Base-by-base conservation (phyloP, 768 basidiomycete genomes). In the Hygrophorus pudorinus region DNA sequence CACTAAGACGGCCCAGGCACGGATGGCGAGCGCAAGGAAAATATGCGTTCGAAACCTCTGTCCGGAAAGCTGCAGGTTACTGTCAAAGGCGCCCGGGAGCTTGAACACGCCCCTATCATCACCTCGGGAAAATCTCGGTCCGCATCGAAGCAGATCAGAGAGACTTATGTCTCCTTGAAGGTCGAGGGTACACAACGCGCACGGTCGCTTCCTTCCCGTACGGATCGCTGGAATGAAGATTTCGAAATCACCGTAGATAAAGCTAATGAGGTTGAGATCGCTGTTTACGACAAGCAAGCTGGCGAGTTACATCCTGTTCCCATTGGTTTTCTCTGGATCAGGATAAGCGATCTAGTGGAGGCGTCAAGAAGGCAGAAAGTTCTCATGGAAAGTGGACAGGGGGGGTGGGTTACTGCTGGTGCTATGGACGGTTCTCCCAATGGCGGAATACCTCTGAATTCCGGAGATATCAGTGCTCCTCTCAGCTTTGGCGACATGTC, bases 171-270 rank as follows among this genome's bases (percentile, higher is more conserved):
- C 34, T 89, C 89, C 28, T 77, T 98, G 65, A 96, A 97, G 58
- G 86, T 98, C 9, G 96, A 99, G 68, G 92, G 94, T 16, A 91
- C 88, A 14, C 87, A 92, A 53, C 75, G 88, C 11, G 94, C 90
- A 4, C 80, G 83, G 46, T 92, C 93, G 0, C 91, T 94, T 59
- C 87, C 90, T 6, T 83, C 91, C 8, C 81, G 91, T 47, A 96
- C 85, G 21, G 96, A 98, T 64, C 81, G 87, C 36, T 99, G 96
- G 96, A 89, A 90, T 59, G 93, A 99, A 63, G 88, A 92, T 47
- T 97, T 98, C 50, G 91, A 94, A 62, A 89, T 99, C 47, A 73
- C 82, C 0, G 87, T 98, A 32, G 94, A 98, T 69, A 98, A 98
- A 64, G 93, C 94, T 11, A 97, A 94, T 59, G 96, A 99, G 70